Base-by-base conservation (phyloP, 1,284 basidiomycete species). In the Golubevia sp. region DNA sequence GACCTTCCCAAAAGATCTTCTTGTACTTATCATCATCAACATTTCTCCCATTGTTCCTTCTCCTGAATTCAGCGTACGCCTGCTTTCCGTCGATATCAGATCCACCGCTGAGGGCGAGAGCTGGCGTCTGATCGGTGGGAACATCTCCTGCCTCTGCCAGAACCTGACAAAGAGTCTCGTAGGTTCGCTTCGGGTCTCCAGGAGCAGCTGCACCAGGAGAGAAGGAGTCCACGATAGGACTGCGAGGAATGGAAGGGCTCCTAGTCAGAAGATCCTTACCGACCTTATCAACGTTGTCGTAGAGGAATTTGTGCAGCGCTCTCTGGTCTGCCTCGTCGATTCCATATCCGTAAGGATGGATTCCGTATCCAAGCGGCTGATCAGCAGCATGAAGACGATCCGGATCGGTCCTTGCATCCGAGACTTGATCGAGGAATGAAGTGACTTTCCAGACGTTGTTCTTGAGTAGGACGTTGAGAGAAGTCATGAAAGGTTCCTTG, bases 401-500 rank as follows among this genome's bases (percentile, higher is more conserved):
- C 2, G 73, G 77, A 59, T 77, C 77, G 21, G 77, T 77, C 26
- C 71, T 61, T 1, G 73, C 68, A 53, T 79, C 77, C 20, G 75
- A 77, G 13, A 79, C 72, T 26, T 76, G 71, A 48, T 79, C 77
- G 3, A 79, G 67, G 67, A 79, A 79, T 11, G 64, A 64, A 2
- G 75, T 70, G 26, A 79, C 73, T 57, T 72, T 73, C 73, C 75
- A 76, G 18, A 77, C 70, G 52, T 79, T 79, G 59, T 68, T 61
- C 60, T 74, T 76, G 25, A 79, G 60, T 54, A 79, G 77, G 49
- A 77, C 77, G 60, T 79, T 79, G 48, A 79, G 68, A 18, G 68
- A 62, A 0, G 71, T 76, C 77, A 79, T 76, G 62, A 74, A 77
- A 1, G 75, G 71, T 59, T 79, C 76, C 64, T 79, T 79, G n/a